These are phyloP conservation scores for Immersiella caudata DNA, from an alignment of 495 filamentous ascomycete genomes.

Conservation along the genomic window DNA sequence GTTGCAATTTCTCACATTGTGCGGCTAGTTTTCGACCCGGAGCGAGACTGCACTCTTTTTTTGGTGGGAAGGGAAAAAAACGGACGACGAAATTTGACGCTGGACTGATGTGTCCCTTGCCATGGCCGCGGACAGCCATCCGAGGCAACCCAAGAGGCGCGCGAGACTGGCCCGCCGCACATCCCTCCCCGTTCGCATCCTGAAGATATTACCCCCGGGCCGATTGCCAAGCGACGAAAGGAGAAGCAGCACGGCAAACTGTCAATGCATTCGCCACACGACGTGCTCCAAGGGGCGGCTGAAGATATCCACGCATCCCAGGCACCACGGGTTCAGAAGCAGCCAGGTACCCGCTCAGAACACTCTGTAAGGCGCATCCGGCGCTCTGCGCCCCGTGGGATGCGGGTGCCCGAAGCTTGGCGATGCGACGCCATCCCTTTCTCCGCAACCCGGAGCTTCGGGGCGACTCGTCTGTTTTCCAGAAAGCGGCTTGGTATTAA, in stretches of 20 bases:
- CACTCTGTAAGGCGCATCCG: not conserved
- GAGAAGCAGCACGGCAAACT: not conserved
- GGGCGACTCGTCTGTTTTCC: constrained; percentile 20
- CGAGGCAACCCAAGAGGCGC: not conserved
- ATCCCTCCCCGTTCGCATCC: not conserved
- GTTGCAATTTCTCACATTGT: not conserved
- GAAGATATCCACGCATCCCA: not conserved
- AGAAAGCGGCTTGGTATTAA: constrained; percentile 29
- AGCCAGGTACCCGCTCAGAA: not conserved
- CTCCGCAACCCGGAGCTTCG: constrained; percentile 26
- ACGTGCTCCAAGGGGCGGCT: not conserved
- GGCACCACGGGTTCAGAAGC: not conserved
- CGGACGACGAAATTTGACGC: not conserved
- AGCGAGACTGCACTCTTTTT: not conserved
- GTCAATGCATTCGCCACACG: not conserved
- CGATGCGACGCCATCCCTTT: constrained; percentile 14
- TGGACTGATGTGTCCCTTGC: not conserved
- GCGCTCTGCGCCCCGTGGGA: not conserved
- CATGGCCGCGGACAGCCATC: not conserved
- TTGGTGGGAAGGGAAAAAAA: not conserved
- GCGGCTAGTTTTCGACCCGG: not conserved
- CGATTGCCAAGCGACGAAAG: not conserved
- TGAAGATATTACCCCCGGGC: not conserved
- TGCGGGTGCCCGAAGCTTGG: constrained; percentile 9
- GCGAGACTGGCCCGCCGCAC: not conserved